phyloP scores from a whole-genome alignment of 2,329 filamentous ascomycete genomes.

The Aciculosporium take region DNA sequence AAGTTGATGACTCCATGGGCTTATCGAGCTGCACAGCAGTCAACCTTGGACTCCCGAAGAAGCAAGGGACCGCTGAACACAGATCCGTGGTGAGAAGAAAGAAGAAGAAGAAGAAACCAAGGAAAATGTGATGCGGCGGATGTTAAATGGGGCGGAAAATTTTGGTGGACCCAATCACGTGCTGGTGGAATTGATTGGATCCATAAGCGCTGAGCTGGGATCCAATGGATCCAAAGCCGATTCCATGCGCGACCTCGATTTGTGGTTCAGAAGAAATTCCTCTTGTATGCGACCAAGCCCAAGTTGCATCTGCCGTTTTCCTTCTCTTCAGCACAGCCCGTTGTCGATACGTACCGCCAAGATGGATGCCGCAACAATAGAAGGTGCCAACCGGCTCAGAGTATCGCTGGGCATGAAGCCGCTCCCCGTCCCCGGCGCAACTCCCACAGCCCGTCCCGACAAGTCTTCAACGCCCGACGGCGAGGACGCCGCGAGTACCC shows the following conservation, averaged over 20 bases:
- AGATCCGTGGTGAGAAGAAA: constrained; percentile 51
- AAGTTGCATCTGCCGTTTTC: background rate
- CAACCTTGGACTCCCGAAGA: constrained; percentile 43
- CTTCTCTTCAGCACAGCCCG: background rate
- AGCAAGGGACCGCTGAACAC: constrained; percentile 68
- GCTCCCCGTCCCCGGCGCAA: constrained; percentile 64
- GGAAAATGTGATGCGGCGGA: constrained; percentile 8
- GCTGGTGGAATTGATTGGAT: no score
- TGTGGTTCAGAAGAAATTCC: background rate
- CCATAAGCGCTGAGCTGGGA: no score
- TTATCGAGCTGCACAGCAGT: constrained; percentile 77
- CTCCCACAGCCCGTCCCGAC: constrained; percentile 17
- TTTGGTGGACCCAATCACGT: constrained; percentile 6
- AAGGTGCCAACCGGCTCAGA: constrained; percentile 88
- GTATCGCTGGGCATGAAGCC: constrained; percentile 81
- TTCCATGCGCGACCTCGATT: background rate
- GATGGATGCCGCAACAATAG: constrained; percentile 62
- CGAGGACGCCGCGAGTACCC: constrained; percentile 63
- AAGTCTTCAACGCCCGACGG: constrained; percentile 39
- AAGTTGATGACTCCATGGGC: constrained; percentile 60
- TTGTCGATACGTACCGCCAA: background rate
- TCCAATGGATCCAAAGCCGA: background rate
- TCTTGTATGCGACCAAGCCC: background rate
- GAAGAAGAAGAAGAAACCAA: constrained; percentile 20
- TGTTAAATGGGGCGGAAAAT: constrained; percentile 8